These are phyloP conservation scores for Gautieria morchelliformis DNA, from an alignment of 768 basidiomycete genomes.

Conservation along the genomic window DNA sequence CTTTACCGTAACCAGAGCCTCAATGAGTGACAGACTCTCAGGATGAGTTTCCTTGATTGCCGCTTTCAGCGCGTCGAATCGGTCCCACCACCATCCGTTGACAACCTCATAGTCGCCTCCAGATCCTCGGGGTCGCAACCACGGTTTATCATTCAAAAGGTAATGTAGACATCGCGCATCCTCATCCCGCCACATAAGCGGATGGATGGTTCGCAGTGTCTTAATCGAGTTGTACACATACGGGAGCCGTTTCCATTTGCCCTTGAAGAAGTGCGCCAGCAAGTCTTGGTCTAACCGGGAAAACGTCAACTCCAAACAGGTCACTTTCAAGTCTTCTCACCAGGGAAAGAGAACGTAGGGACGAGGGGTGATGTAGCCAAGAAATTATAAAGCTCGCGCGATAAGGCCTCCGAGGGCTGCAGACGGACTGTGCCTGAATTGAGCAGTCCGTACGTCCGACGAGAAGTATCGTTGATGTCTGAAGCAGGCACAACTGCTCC, in stretches of 20 bases:
- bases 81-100: conserved; percentile 78
- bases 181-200: conserved; percentile 71
- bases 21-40: neutral
- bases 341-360: conserved; percentile 16
- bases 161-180: conserved; percentile 84
- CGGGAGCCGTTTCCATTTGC: conserved; percentile 67
- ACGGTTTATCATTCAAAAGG: conserved; percentile 81
- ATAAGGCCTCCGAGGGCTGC: conserved; percentile 53
- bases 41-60: neutral
- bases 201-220: conserved; percentile 67
- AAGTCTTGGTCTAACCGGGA: conserved; percentile 93
- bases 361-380: conserved; percentile 49
- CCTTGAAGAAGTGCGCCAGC: conserved; percentile 68
- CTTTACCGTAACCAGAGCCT: neutral
- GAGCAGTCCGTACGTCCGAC: conserved; percentile 71
- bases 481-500: conserved; percentile 33
- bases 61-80: conserved; percentile 34
- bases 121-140: conserved; percentile 48
- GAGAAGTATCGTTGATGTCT: conserved; percentile 32
- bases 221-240: conserved; percentile 93
- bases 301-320: conserved; percentile 3
- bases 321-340: neutral
- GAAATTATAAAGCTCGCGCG: conserved; percentile 43
- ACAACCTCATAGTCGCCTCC: conserved; percentile 40
- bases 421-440: conserved; percentile 89